These are phyloP conservation scores for Tilletiaria anomala DNA, from an alignment of 1,284 basidiomycete genomes.

Conservation along the genomic window DNA sequence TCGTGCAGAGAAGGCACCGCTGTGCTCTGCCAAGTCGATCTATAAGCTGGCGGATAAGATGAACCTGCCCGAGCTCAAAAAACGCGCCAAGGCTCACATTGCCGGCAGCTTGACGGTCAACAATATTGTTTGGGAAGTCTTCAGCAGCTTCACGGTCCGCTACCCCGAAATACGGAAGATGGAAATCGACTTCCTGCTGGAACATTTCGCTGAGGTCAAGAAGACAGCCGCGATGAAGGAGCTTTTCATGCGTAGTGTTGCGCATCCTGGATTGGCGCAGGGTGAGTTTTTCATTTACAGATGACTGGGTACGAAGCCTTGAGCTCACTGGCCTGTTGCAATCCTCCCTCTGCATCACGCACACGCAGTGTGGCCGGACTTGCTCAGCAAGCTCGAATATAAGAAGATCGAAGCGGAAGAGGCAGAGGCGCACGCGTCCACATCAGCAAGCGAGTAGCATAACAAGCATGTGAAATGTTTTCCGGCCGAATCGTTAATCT, in stretches of 20 bases:
- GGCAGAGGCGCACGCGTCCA: too few species aligned
- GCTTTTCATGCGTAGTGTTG: slow-evolving; percentile 44
- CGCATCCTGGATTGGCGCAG: slow-evolving; percentile 27
- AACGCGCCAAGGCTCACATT: slow-evolving; percentile 62
- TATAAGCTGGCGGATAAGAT: slow-evolving; percentile 59
- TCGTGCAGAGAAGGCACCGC: slow-evolving; percentile 53
- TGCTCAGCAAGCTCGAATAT: slow-evolving; percentile 24
- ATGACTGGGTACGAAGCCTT: background rate
- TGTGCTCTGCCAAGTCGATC: slow-evolving; percentile 73
- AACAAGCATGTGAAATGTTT: too few species aligned
- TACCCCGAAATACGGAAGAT: slow-evolving; percentile 65
- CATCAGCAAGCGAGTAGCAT: too few species aligned
- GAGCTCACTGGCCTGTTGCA: background rate
- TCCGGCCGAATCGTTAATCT: too few species aligned
- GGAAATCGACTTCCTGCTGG: slow-evolving; percentile 26
- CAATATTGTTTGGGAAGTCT: slow-evolving; percentile 72
- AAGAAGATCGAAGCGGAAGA: slow-evolving; percentile 1
- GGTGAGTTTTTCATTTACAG: background rate
- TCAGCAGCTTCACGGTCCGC: slow-evolving; percentile 65
- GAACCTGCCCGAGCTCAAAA: slow-evolving; percentile 54
- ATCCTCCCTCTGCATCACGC: too few species aligned
- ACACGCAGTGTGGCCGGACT: slow-evolving; percentile 16
- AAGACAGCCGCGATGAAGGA: slow-evolving; percentile 62
- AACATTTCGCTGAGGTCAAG: slow-evolving; percentile 65
- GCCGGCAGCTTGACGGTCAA: slow-evolving; percentile 57